phyloP scores from a whole-genome alignment of 345 rosid species.

The Moricandia arvensis region DNA sequence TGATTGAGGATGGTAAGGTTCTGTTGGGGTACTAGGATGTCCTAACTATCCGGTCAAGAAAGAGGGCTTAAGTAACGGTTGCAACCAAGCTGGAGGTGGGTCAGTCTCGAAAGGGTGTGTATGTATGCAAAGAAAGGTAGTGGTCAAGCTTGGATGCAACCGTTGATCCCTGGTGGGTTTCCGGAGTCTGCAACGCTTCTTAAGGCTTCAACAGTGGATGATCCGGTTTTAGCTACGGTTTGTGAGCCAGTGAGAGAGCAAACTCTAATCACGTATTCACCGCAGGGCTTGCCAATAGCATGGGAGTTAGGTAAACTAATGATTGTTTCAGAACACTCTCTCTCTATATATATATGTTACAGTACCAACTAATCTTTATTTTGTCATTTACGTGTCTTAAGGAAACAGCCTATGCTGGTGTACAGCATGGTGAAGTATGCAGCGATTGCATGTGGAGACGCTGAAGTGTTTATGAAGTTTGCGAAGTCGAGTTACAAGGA shows the following conservation, averaged over 20 bases:
- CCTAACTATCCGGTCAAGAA: slow-evolving; percentile 86
- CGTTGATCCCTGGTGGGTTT: slow-evolving; percentile 49
- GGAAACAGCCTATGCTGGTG: slow-evolving; percentile 72
- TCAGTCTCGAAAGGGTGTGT: slow-evolving; percentile 66
- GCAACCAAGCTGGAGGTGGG: slow-evolving; percentile 34
- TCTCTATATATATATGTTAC: neutral
- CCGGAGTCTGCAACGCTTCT: slow-evolving; percentile 55
- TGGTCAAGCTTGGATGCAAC: slow-evolving; percentile 92
- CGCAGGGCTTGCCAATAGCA: slow-evolving; percentile 67
- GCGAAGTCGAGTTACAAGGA: slow-evolving; percentile 79
- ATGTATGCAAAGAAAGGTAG: slow-evolving; percentile 75
- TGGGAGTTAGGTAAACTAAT: slow-evolving; percentile 66
- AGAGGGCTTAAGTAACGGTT: slow-evolving; percentile 59
- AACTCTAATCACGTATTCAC: slow-evolving; percentile 82
- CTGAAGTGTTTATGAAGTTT: slow-evolving; percentile 89
- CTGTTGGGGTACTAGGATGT: slow-evolving; percentile 89
- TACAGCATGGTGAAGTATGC: slow-evolving; percentile 97
- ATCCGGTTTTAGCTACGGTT: slow-evolving; percentile 80
- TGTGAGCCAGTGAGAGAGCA: slow-evolving; percentile 91
- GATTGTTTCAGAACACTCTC: slow-evolving; percentile 13
- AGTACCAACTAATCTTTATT: neutral
- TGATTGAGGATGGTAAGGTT: slow-evolving; percentile 77
- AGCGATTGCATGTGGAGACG: slow-evolving; percentile 91
- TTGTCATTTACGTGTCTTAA: slow-evolving; percentile 27
- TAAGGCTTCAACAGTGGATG: slow-evolving; percentile 63